Evolutionary conservation across 495 filamentous ascomycete species (phyloP).

Genomic region (Annulohypoxylon maeteangense): DNA sequence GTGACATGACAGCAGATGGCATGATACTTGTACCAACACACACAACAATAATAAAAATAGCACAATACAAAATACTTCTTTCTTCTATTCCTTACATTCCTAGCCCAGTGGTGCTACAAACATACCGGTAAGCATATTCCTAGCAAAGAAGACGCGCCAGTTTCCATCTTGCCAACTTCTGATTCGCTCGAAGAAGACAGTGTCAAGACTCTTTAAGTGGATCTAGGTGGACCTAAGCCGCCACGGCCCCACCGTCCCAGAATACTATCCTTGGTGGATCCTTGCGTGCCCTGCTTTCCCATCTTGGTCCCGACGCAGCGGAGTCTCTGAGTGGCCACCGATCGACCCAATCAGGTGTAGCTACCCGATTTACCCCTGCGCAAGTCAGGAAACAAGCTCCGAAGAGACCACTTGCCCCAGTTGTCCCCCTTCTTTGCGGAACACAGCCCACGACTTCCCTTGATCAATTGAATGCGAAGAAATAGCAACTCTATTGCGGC

Average conservation of each 20-base stretch:
- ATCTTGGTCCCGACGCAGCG: conserved; percentile 38
- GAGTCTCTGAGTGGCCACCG: conserved; percentile 24
- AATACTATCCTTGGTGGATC: not conserved
- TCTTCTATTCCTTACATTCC: conserved; percentile 24
- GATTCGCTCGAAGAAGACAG: not conserved
- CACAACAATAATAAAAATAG: conserved; percentile 35
- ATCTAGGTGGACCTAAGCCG: conserved; percentile 10
- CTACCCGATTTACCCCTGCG: conserved; percentile 18
- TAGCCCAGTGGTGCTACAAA: not conserved
- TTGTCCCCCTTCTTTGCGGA: not conserved
- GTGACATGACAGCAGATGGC: conserved; percentile 29
- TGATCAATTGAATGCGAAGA: conserved; percentile 17
- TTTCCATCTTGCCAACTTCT: conserved; percentile 3
- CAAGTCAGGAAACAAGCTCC: conserved; percentile 40
- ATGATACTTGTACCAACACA: conserved; percentile 42
- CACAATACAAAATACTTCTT: conserved; percentile 12
- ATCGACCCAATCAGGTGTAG: conserved; percentile 35
- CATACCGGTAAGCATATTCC: conserved; percentile 25
- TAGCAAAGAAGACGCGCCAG: conserved; percentile 25
- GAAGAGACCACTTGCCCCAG: conserved; percentile 21
- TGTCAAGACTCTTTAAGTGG: not conserved
- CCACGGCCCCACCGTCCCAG: conserved; percentile 29
- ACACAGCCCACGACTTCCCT: not conserved
- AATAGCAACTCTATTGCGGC: not conserved
- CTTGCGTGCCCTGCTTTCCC: conserved; percentile 36